phyloP scores from a whole-genome alignment of 192 early-diverging fungal genomes.

The Coemansia sp. region DNA sequence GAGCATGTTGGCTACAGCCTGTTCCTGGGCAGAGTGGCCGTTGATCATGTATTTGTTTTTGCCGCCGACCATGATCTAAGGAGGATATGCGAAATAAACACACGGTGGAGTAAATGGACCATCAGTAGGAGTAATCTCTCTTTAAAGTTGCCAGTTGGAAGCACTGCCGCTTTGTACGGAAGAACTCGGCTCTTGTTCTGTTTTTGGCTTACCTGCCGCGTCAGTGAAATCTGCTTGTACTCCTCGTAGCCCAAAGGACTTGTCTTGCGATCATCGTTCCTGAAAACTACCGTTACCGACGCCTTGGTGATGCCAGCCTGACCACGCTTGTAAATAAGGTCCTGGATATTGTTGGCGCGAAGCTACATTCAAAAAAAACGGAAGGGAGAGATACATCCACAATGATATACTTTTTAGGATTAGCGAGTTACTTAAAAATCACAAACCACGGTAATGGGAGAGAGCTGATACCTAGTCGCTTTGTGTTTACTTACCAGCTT shows the following conservation, averaged over 20 bases:
- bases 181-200: not conserved
- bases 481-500: constrained; percentile 62
- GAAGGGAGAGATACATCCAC: no score
- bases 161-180: not conserved
- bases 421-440: no score
- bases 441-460: no score
- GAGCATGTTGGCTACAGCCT: constrained; percentile 86
- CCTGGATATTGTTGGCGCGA: constrained; percentile 87
- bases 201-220: constrained; percentile 73
- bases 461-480: no score
- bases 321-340: constrained; percentile 98
- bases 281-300: constrained; percentile 94
- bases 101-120: no score
- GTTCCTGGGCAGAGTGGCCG: constrained; percentile 83
- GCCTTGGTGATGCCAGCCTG: constrained; percentile 98
- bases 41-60: constrained; percentile 98
- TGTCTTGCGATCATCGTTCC: constrained; percentile 79
- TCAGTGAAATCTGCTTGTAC: constrained; percentile 84
- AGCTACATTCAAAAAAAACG: no score
- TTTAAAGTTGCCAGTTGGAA: no score
- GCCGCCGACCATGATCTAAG: constrained; percentile 73
- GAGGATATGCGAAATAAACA: no score
- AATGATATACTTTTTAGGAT: no score
- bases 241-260: constrained; percentile 88
- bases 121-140: no score